Evolutionary conservation across 1,284 basidiomycete genomes (phyloP).

Genomic region (Omphalotus olearius): DNA sequence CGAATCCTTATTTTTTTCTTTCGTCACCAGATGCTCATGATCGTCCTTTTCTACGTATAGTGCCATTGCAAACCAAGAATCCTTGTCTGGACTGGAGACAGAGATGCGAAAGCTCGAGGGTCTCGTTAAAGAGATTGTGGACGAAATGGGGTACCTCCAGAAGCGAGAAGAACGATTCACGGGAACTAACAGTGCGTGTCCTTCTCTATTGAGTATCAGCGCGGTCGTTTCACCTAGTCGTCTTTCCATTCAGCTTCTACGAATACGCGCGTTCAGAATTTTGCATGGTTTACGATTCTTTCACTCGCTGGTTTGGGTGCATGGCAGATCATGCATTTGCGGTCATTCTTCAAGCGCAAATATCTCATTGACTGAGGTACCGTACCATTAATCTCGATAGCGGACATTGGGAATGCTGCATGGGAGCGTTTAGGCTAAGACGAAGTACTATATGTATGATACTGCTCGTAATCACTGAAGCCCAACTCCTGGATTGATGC

Average conservation of each 20-base stretch:
- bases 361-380: conserved; percentile 80
- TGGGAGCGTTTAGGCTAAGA: background rate
- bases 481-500: too few relatives aligned
- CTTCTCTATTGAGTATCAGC: too few relatives aligned
- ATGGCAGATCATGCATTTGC: conserved; percentile 94
- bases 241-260: conserved; percentile 79
- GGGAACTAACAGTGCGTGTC: conserved; percentile 82
- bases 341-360: conserved; percentile 95
- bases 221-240: too few relatives aligned
- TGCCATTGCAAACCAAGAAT: conserved; percentile 98
- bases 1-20: conserved; percentile 9
- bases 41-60: conserved; percentile 34
- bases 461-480: background rate
- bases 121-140: conserved; percentile 89
- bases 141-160: conserved; percentile 93
- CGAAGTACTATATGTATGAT: background rate
- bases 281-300: conserved; percentile 85
- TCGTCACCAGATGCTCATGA: background rate
- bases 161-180: conserved; percentile 85
- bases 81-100: conserved; percentile 91
- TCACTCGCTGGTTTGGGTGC: conserved; percentile 81
- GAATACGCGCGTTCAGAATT: conserved; percentile 86
- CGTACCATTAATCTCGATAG: too few relatives aligned
- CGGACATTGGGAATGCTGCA: background rate
- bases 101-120: conserved; percentile 98